A percentile compares a stretch with the other conserved stretches of the same genome.
phyloP scores from a whole-genome alignment of 2,329 filamentous ascomycete species.

The Neonectria coccinea region DNA sequence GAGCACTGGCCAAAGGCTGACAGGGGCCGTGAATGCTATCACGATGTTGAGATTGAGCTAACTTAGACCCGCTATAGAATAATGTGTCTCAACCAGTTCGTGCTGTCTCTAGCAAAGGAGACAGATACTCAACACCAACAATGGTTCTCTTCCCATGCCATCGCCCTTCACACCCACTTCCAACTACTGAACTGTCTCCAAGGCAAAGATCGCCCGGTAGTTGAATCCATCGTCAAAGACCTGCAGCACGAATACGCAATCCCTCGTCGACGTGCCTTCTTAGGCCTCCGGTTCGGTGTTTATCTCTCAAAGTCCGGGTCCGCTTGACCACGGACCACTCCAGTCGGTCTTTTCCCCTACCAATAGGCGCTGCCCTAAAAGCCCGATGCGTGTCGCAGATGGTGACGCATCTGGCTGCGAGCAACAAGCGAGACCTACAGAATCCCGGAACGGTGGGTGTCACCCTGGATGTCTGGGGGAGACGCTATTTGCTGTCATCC shows the following conservation, averaged over 20 bases:
- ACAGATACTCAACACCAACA: background rate
- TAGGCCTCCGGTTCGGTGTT: background rate
- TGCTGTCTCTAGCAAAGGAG: background rate
- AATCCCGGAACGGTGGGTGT: background rate
- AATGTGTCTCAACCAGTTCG: background rate
- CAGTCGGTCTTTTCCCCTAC: constrained; percentile 1
- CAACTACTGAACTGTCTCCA: background rate
- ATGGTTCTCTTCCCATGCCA: too few relatives aligned
- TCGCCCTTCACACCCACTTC: background rate
- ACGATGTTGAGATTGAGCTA: background rate
- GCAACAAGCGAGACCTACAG: background rate
- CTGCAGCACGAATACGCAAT: background rate
- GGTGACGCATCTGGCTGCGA: constrained; percentile 6
- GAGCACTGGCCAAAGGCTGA: background rate
- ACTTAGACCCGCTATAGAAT: background rate
- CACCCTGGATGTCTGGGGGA: background rate
- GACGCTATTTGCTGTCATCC: background rate
- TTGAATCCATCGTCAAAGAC: background rate
- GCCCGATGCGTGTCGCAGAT: constrained; percentile 1
- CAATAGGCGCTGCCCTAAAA: background rate
- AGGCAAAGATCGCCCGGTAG: background rate
- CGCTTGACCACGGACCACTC: background rate
- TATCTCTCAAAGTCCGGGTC: constrained; percentile 7
- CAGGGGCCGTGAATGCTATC: background rate
- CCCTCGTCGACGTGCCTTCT: background rate